These are phyloP conservation scores for Suillus subaureus DNA, from an alignment of 768 basidiomycete genomes.

Conservation along the genomic window DNA sequence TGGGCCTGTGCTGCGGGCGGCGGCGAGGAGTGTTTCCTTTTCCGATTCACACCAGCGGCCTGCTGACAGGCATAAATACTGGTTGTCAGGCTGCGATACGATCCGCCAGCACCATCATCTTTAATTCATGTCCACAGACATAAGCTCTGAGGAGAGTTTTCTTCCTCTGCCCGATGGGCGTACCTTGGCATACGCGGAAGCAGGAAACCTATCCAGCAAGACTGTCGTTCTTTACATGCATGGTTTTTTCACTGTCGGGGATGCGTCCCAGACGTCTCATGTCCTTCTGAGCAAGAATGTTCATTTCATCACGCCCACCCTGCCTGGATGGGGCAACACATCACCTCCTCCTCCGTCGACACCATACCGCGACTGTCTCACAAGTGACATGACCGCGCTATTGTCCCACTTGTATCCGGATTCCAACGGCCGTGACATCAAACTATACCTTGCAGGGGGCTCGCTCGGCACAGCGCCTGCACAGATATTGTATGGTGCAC, in stretches of 20 bases:
- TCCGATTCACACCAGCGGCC: neutral
- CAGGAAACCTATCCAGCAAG: constrained; percentile 50
- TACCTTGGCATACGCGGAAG: constrained; percentile 55
- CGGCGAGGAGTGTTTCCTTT: neutral
- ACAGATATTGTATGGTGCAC: constrained; percentile 57
- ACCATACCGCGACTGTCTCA: constrained; percentile 44
- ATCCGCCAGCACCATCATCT: too few species aligned
- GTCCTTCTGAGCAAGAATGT: constrained; percentile 41
- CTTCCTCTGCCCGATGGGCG: constrained; percentile 41
- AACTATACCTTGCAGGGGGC: constrained; percentile 53
- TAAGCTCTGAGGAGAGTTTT: constrained; percentile 9
- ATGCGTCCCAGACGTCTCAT: constrained; percentile 37
- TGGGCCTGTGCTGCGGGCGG: neutral
- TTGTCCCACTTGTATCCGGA: constrained; percentile 53
- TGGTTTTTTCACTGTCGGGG: constrained; percentile 55
- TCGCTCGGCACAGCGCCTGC: constrained; percentile 57
- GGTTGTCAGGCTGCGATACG: too few species aligned
- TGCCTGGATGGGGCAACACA: constrained; percentile 61
- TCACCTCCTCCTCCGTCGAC: constrained; percentile 39
- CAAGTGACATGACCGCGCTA: constrained; percentile 46
- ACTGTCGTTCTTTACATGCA: constrained; percentile 57
- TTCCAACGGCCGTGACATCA: constrained; percentile 32
- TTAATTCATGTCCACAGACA: constrained; percentile 3
- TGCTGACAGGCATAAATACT: neutral
- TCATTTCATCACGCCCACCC: constrained; percentile 52